Conservation (phyloP, 108 stramenopile genomes). For the Cyclostephanos tholiformis region DNA sequence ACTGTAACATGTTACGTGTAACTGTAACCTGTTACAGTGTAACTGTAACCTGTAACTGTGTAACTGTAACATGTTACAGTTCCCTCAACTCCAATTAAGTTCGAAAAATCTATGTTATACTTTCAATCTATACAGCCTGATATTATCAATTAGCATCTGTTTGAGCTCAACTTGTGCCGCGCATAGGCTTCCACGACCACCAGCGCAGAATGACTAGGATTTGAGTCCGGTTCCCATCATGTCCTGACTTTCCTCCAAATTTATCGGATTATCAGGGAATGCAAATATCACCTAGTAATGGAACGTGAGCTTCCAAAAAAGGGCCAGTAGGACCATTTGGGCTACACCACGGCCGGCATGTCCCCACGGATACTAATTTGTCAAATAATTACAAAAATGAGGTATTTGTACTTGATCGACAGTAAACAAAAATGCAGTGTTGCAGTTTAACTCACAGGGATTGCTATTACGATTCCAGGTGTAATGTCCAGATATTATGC, state of each 20-base stretch:
- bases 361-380: conserved; percentile 61
- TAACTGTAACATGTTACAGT: no score
- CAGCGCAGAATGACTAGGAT: not conserved
- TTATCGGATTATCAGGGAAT: not conserved
- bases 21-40: no score
- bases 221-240: no score
- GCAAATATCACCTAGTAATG: conserved; percentile 29
- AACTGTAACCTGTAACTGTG: no score
- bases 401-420: not conserved
- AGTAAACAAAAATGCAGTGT: not conserved
- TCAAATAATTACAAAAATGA: not conserved
- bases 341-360: conserved; percentile 67
- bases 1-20: no score
- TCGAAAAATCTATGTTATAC: no score
- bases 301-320: conserved; percentile 80
- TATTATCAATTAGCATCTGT: not conserved
- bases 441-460: conserved; percentile 29
- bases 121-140: conserved; percentile 13
- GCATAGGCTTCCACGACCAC: not conserved
- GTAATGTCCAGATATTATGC: not conserved
- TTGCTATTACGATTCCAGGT: not conserved
- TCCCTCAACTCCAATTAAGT: no score
- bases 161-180: not conserved
- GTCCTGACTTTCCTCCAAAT: no score
- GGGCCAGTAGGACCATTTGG: conserved; percentile 70